A percentile compares a stretch with the other conserved stretches of the same genome.
Conservation (phyloP, 75 land plant species). For the Cupressus sempervirens region DNA sequence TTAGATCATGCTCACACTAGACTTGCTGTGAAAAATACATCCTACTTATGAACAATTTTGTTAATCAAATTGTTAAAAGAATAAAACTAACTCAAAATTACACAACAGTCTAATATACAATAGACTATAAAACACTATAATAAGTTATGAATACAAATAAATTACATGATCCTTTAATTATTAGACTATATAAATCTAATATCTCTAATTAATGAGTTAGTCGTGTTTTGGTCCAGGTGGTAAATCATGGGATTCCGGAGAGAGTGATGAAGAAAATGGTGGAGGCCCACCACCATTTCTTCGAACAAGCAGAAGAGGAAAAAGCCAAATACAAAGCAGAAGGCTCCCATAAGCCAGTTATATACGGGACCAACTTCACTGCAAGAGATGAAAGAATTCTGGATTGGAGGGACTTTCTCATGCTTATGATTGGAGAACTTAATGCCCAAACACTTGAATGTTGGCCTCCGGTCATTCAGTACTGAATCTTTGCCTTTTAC, state of each 20-base stretch:
- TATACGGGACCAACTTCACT: neutral
- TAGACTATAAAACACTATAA: too few relatives aligned
- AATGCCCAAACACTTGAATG: neutral
- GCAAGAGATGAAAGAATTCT: neutral
- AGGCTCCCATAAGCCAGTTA: neutral
- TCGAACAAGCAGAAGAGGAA: slow-evolving; percentile 17
- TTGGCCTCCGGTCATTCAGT: neutral
- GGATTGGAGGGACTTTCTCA: neutral
- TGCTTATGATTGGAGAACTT: neutral
- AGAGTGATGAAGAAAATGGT: neutral
- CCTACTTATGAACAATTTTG: too few relatives aligned
- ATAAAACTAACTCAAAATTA: too few relatives aligned
- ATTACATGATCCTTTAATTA: too few relatives aligned
- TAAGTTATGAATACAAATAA: too few relatives aligned
- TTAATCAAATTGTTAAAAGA: too few relatives aligned
- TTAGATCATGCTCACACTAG: too few relatives aligned
- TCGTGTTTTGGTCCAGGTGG: neutral
- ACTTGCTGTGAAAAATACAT: too few relatives aligned
- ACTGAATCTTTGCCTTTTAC: neutral
- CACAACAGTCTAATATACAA: too few relatives aligned
- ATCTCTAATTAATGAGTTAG: too few relatives aligned
- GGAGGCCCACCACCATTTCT: slow-evolving; percentile 5
- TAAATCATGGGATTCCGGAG: slow-evolving; percentile 19
- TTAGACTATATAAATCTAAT: too few relatives aligned
- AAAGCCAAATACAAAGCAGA: neutral